A percentile compares a stretch with the other conserved stretches of the same genome.
phyloP scores from a whole-genome alignment of 139 green algal species.

The Trebouxia sp. region DNA sequence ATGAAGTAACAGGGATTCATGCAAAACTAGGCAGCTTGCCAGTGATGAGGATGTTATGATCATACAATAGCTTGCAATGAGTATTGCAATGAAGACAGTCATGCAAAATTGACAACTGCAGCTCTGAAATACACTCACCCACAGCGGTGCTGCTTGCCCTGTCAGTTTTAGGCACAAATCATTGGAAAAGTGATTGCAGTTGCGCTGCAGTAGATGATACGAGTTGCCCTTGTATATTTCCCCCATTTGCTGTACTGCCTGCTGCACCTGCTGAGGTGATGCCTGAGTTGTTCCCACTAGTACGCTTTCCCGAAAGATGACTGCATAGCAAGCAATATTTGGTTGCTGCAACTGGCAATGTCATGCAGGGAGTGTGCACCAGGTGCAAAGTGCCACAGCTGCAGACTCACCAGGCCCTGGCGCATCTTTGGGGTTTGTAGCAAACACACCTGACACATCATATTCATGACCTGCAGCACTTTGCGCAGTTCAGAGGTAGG shows the following conservation, averaged over 20 bases:
- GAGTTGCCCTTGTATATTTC: constrained; percentile 77
- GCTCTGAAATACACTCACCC: not conserved
- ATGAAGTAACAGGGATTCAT: too few species aligned
- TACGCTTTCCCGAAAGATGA: constrained; percentile 68
- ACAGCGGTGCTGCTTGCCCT: constrained; percentile 14
- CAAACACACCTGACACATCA: constrained; percentile 87
- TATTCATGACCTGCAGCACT: constrained; percentile 62
- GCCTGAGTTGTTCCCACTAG: constrained; percentile 71
- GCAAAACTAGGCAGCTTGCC: too few species aligned
- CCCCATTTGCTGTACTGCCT: constrained; percentile 74
- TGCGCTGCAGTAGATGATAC: constrained; percentile 88
- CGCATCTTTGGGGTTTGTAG: constrained; percentile 75
- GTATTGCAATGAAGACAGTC: too few species aligned
- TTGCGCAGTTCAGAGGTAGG: not conserved
- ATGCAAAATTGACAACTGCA: not conserved
- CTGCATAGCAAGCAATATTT: constrained; percentile 28
- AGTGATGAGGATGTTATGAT: too few species aligned
- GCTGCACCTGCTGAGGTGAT: constrained; percentile 66
- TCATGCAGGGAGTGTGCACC: too few species aligned
- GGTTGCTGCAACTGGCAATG: too few species aligned
- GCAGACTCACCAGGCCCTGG: constrained; percentile 67
- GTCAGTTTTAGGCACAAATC: constrained; percentile 26
- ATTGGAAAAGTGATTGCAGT: constrained; percentile 60
- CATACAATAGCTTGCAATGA: too few species aligned
- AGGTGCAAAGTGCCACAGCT: too few species aligned